Evolutionary conservation across 768 basidiomycete genomes (phyloP), one percentile per base, ranked within the genome.

Genomic region (Suillus fuscotomentosus): DNA sequence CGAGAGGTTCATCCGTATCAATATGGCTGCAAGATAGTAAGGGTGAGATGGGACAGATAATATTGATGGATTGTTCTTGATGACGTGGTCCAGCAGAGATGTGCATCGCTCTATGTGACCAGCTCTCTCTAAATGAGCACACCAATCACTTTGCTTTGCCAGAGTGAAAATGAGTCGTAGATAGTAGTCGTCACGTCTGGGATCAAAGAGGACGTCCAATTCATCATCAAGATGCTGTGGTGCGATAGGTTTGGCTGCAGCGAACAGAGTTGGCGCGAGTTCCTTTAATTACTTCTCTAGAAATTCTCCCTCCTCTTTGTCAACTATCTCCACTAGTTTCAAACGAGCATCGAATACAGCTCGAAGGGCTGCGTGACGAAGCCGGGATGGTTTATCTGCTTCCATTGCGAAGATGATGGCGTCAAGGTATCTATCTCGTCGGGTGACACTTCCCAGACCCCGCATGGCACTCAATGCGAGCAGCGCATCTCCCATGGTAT

Each of bases 311-410:
- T 38, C 0, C 36, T 38, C 36, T 10, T 38, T 0, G 10, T 38
- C 36, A 38, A 38, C 36, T 38, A 38, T 38, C 7, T 38, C 10
- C 8, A 38, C 31, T 34, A 54, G 34, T 54, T 54, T 3, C 2
- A n/a, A 34, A 54, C 53, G 53, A 4, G 53, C 53, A n/a, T 36
- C 53, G 20, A 54, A 54, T 3, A 54, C 9, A 17, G 62, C 62
- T 13, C 62, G 62, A 47, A 63, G 62, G 14, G 62, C 55, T 7
- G 62, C 22, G 24, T 56, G 42, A 15, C 62, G 55, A 34, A 63
- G 55, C 34, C 42, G 54, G n/a, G 17, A 56, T 47, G 62, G 41
- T 11, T 59, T 56, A 24, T 57, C 54, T 17, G 54, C 15, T 38
- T 51, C 48, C 14, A 63, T 43, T 1, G 42, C 53, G 13, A 63